These are phyloP conservation scores for Gossypium arboreum DNA, from an alignment of 345 rosid species.

Conservation along the genomic window DNA sequence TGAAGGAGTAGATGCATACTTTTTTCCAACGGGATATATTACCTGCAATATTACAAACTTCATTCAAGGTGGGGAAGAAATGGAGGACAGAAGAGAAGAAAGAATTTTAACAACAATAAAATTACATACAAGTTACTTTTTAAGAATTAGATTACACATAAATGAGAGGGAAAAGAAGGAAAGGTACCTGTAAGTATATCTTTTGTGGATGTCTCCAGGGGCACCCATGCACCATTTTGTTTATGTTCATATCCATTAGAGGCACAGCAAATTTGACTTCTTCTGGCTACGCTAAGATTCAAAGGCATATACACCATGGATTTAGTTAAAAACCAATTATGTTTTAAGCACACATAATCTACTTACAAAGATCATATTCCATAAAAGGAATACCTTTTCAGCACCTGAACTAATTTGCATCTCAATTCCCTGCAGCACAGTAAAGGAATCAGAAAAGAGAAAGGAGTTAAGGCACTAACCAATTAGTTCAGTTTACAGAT, in stretches of 20 bases:
- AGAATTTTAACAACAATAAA: not conserved
- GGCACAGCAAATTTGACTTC: conserved; percentile 96
- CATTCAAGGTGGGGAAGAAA: conserved; percentile 13
- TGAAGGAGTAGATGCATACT: conserved; percentile 61
- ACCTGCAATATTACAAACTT: conserved; percentile 48
- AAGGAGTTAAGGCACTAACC: not conserved
- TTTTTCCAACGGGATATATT: conserved; percentile 71
- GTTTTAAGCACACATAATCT: not conserved
- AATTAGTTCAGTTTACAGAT: not conserved
- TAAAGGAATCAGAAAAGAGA: not conserved
- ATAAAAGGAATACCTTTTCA: conserved; percentile 69
- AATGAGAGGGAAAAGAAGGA: conserved; percentile 15
- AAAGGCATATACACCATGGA: conserved; percentile 48
- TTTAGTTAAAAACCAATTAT: conserved; percentile 15
- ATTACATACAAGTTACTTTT: not conserved
- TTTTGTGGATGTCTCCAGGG: conserved; percentile 90
- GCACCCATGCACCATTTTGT: conserved; percentile 74
- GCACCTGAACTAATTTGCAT: conserved; percentile 69
- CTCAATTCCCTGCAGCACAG: conserved; percentile 68
- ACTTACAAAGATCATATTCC: conserved; percentile 11
- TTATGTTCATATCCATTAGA: conserved; percentile 69
- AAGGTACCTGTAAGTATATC: conserved; percentile 78
- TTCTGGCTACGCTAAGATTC: conserved; percentile 74
- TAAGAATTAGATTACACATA: conserved; percentile 8
- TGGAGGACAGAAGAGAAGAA: not conserved